These are phyloP conservation scores for Mucuna pruriens DNA, from an alignment of 306 rosid genomes.

Conservation along the genomic window DNA sequence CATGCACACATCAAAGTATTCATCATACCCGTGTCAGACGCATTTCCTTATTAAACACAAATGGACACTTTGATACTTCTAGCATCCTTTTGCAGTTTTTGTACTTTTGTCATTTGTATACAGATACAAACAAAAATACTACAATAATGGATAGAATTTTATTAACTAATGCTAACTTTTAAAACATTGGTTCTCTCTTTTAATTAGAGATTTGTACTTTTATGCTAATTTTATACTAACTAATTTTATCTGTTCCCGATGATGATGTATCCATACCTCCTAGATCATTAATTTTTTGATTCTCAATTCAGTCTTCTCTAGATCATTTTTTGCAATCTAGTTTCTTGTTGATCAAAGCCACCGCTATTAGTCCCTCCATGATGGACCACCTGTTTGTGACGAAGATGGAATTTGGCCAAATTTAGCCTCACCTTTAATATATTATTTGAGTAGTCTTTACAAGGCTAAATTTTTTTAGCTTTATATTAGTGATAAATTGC, in stretches of 20 bases:
- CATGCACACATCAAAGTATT: neutral
- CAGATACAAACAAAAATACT: neutral
- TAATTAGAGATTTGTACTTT: neutral
- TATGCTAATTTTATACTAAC: neutral
- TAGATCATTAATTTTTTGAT: neutral
- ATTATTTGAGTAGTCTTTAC: neutral
- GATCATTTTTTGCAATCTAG: neutral
- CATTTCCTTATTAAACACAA: neutral
- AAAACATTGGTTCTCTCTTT: neutral
- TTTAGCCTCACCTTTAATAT: neutral
- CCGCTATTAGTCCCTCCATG: neutral
- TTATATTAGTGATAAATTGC: neutral
- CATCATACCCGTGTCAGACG: neutral
- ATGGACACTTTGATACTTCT: neutral
- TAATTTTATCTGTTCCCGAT: neutral
- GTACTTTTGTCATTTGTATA: neutral
- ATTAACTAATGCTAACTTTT: neutral
- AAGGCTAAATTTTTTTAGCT: conserved; percentile 1
- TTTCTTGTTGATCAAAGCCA: neutral
- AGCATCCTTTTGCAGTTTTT: neutral
- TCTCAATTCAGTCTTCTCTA: neutral
- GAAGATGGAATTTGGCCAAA: neutral
- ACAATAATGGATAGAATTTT: neutral
- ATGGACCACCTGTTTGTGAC: neutral
- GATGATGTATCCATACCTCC: neutral